Evolutionary conservation across 306 rosid genomes (phyloP).

Genomic region (Pyrus pyrifolia): DNA sequence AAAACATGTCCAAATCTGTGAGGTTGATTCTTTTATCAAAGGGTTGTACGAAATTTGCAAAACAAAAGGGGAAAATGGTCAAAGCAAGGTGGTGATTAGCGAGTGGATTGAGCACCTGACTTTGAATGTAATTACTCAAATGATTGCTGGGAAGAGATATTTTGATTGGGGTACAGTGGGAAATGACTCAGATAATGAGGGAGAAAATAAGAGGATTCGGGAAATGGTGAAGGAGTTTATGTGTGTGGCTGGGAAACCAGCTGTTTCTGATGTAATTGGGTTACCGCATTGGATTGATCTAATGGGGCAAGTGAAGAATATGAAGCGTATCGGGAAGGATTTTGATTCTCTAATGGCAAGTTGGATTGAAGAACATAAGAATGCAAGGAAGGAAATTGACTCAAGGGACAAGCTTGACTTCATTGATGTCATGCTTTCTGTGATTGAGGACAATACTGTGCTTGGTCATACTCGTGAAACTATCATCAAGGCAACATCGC

Average conservation of each 20-base stretch:
- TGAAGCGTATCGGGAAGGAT: slow-evolving; percentile 45
- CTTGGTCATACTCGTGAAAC: slow-evolving; percentile 32
- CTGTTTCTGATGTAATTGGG: slow-evolving; percentile 39
- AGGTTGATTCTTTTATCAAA: slow-evolving; percentile 20
- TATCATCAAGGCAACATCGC: slow-evolving; percentile 35
- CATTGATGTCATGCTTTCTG: slow-evolving; percentile 45
- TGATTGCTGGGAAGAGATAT: slow-evolving; percentile 48
- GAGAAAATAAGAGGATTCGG: slow-evolving; percentile 21
- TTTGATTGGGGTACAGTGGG: slow-evolving; percentile 27
- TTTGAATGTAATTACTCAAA: slow-evolving; percentile 29
- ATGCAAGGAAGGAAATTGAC: not conserved
- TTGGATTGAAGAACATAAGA: slow-evolving; percentile 45
- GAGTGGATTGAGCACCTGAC: slow-evolving; percentile 39
- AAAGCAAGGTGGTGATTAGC: slow-evolving; percentile 29
- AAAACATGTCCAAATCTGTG: slow-evolving; percentile 24
- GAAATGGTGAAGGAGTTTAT: slow-evolving; percentile 38
- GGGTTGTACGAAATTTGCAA: slow-evolving; percentile 12
- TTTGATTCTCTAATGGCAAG: slow-evolving; percentile 31
- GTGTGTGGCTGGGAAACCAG: slow-evolving; percentile 33
- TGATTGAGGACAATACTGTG: slow-evolving; percentile 28
- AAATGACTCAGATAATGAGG: slow-evolving; percentile 21
- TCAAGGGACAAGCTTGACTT: slow-evolving; percentile 31
- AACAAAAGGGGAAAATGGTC: not conserved
- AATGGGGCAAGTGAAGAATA: slow-evolving; percentile 23
- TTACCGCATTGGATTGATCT: slow-evolving; percentile 36